Percentiles rank a stretch among this genome's conserved stretches.
phyloP scores from a whole-genome alignment of 78 protist genomes.

The Pigoraptor vietnamica region DNA sequence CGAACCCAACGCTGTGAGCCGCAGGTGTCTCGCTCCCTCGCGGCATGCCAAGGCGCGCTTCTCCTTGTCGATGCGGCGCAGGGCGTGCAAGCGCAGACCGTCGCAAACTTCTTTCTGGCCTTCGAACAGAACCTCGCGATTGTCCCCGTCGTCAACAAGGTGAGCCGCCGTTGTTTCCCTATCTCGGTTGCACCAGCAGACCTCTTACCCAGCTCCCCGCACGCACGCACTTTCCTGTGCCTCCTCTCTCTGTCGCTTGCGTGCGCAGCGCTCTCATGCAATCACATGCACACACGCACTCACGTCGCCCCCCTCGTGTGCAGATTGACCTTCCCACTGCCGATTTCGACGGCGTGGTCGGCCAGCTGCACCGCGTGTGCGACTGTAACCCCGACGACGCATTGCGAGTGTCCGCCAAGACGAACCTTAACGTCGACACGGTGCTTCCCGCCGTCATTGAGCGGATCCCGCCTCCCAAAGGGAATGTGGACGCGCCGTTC shows the following conservation, averaged over 20 bases:
- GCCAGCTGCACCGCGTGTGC: constrained; percentile 26
- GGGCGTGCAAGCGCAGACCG: constrained; percentile 48
- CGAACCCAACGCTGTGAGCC: not conserved
- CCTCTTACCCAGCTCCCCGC: not conserved
- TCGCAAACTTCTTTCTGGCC: constrained; percentile 27
- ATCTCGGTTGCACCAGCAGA: not conserved
- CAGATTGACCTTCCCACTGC: constrained; percentile 68
- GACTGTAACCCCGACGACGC: constrained; percentile 49
- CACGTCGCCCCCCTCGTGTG: not conserved
- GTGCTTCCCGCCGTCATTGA: constrained; percentile 60
- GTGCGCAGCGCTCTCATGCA: not conserved
- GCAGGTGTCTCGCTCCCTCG: constrained; percentile 11
- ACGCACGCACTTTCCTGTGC: not conserved
- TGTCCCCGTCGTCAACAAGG: constrained; percentile 85
- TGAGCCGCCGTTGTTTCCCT: too few relatives aligned
- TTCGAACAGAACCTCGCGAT: constrained; percentile 48
- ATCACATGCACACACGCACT: not conserved
- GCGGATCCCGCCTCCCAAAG: constrained; percentile 63
- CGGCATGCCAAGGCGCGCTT: constrained; percentile 45
- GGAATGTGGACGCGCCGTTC: constrained; percentile 19
- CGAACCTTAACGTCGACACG: constrained; percentile 29
- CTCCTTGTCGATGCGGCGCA: constrained; percentile 50
- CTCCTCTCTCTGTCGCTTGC: not conserved
- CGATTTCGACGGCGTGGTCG: constrained; percentile 24
- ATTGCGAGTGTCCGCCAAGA: constrained; percentile 30